Evolutionary conservation across 1,139 yeast species (phyloP).

Genomic region (Lodderomyces metapsilosis): DNA sequence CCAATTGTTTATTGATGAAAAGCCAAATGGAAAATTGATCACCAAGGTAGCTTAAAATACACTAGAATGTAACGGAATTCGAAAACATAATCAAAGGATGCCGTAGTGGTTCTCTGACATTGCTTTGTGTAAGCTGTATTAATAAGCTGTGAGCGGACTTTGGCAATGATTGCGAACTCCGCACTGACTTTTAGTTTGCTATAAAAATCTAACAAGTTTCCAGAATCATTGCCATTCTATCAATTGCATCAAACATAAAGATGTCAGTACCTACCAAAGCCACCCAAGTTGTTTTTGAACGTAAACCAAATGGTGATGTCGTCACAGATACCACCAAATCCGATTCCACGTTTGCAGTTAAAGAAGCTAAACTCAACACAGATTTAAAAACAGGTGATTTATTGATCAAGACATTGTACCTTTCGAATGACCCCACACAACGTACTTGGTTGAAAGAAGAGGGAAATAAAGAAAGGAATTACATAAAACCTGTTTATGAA

Average conservation of each 20-base stretch:
- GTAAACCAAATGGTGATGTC: slow-evolving; percentile 17
- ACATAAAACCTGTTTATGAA: slow-evolving; percentile 44
- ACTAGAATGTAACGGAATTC: too few relatives aligned
- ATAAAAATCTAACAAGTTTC: too few relatives aligned
- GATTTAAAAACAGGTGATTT: slow-evolving; percentile 41
- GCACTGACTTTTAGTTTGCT: too few relatives aligned
- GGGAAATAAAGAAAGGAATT: slow-evolving; percentile 41
- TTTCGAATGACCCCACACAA: slow-evolving; percentile 68
- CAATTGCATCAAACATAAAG: too few relatives aligned
- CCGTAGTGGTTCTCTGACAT: too few relatives aligned
- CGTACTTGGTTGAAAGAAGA: slow-evolving; percentile 56
- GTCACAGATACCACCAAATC: slow-evolving; percentile 17
- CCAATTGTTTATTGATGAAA: slow-evolving; percentile 28
- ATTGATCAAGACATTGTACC: slow-evolving; percentile 43
- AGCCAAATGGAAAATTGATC: slow-evolving; percentile 36
- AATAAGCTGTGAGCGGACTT: too few relatives aligned
- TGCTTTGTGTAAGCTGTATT: too few relatives aligned
- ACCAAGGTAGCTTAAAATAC: slow-evolving; percentile 26
- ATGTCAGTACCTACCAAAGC: slow-evolving; percentile 14
- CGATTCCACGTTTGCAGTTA: slow-evolving; percentile 22
- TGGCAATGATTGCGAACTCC: too few relatives aligned
- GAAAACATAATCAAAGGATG: too few relatives aligned
- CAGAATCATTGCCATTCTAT: too few relatives aligned
- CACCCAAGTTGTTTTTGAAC: slow-evolving; percentile 17
- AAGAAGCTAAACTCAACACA: slow-evolving; percentile 9